Percentiles rank a stretch among this genome's conserved stretches.
These are phyloP conservation scores for Lepidium campestre DNA, from an alignment of 441 rosid genomes.

Conservation along the genomic window DNA sequence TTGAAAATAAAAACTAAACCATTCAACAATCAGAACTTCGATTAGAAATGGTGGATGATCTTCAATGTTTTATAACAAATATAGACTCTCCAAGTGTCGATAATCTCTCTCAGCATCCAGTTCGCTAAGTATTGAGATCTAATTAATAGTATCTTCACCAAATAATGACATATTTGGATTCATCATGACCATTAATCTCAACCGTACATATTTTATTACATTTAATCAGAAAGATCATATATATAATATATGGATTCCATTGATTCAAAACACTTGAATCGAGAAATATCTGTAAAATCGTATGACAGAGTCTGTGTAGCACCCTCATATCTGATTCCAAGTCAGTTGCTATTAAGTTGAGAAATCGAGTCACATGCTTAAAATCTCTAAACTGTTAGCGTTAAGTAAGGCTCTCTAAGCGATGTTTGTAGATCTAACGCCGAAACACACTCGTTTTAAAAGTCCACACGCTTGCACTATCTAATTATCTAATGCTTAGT, in stretches of 20 bases:
- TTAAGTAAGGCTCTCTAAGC: constrained; percentile 18
- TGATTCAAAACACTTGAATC: constrained; percentile 5
- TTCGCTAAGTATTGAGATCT: neutral
- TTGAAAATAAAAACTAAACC: no score
- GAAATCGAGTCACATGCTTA: constrained; percentile 22
- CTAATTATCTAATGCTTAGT: constrained; percentile 16
- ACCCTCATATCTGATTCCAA: neutral
- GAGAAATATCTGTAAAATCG: constrained; percentile 12
- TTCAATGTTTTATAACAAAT: neutral
- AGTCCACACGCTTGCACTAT: constrained; percentile 34
- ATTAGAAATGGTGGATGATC: neutral
- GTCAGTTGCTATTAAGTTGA: constrained; percentile 9
- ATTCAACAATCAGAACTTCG: neutral
- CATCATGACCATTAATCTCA: constrained; percentile 2
- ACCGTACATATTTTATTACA: no score
- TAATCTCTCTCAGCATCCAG: neutral
- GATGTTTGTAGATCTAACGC: constrained; percentile 26
- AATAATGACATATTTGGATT: neutral
- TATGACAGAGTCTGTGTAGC: constrained; percentile 4
- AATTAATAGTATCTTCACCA: neutral
- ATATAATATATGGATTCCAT: neutral
- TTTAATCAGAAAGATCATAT: neutral
- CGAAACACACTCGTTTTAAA: constrained; percentile 23
- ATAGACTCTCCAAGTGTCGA: neutral
- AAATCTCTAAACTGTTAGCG: constrained; percentile 13